These are phyloP conservation scores for Maudiozyma serrabonitensis DNA, from an alignment of 805 yeast genomes.

Conservation along the genomic window DNA sequence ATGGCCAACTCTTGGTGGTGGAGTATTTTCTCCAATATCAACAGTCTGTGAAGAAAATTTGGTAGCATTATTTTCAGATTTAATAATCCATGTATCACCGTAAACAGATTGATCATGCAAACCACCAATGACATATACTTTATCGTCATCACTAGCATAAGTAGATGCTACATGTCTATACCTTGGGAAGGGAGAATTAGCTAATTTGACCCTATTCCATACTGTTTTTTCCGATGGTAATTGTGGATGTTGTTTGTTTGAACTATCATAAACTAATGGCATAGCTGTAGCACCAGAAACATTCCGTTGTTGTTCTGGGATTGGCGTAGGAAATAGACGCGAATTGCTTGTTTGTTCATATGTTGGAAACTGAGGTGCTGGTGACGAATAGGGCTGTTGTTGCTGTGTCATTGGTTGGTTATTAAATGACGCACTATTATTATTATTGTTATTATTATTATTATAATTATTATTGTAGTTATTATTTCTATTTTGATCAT, in stretches of 20 bases:
- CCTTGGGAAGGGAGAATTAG: conserved; percentile 84
- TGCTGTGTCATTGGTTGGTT: conserved; percentile 5
- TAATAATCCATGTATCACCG: conserved; percentile 91
- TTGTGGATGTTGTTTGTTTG: not conserved
- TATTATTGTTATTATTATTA: not conserved
- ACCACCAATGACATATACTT: conserved; percentile 89
- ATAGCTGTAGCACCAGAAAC: conserved; percentile 21
- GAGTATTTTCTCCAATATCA: conserved; percentile 68
- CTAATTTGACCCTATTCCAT: conserved; percentile 57
- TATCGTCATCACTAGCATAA: conserved; percentile 67
- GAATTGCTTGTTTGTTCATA: conserved; percentile 4
- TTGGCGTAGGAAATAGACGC: conserved; percentile 16
- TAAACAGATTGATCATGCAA: conserved; percentile 83
- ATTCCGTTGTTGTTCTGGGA: conserved; percentile 23
- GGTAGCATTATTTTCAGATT: conserved; percentile 33
- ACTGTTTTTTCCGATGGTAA: conserved; percentile 31
- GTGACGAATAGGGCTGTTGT: conserved; percentile 8
- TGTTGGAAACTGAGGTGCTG: not conserved
- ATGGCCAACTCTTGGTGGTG: conserved; percentile 96
- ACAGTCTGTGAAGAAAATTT: conserved; percentile 38
- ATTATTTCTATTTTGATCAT: not conserved
- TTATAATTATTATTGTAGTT: not conserved
- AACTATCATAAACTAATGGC: conserved; percentile 8
- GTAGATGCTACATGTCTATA: conserved; percentile 85
- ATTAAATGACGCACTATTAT: not conserved